These are phyloP conservation scores for Sarcodon sp. DNA, from an alignment of 768 basidiomycete genomes.

Conservation along the genomic window DNA sequence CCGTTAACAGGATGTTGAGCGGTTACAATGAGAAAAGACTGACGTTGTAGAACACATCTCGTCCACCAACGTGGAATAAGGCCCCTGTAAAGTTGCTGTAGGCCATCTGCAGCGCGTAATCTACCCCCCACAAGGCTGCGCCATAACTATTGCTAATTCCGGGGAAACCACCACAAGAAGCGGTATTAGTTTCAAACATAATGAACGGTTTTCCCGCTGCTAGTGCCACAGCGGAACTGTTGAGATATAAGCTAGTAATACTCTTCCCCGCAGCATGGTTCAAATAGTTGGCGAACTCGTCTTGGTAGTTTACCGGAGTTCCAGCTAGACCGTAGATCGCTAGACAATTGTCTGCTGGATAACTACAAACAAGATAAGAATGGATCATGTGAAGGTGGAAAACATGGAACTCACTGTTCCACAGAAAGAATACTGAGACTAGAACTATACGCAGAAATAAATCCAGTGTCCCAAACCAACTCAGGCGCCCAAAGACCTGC, in stretches of 20 bases:
- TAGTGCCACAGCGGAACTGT: slow-evolving; percentile 28
- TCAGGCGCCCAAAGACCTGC: slow-evolving; percentile 45
- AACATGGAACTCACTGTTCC: slow-evolving; percentile 29
- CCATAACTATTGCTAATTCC: slow-evolving; percentile 47
- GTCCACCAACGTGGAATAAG: slow-evolving; percentile 44
- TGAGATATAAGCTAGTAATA: slow-evolving; percentile 40
- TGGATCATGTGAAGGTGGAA: not conserved
- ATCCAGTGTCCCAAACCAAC: slow-evolving; percentile 38
- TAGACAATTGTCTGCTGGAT: slow-evolving; percentile 51
- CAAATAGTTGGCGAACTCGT: slow-evolving; percentile 39
- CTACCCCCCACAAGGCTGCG: slow-evolving; percentile 39
- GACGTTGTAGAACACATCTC: slow-evolving; percentile 55
- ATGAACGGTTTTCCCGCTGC: slow-evolving; percentile 27
- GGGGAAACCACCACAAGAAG: slow-evolving; percentile 33
- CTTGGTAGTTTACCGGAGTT: slow-evolving; percentile 25
- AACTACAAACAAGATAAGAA: slow-evolving; percentile 20
- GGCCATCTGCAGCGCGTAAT: slow-evolving; percentile 41
- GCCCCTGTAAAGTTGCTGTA: slow-evolving; percentile 30
- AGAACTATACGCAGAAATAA: slow-evolving; percentile 27
- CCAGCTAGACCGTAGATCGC: slow-evolving; percentile 31
- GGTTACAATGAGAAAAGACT: slow-evolving; percentile 14
- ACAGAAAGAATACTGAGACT: slow-evolving; percentile 34
- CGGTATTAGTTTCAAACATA: slow-evolving; percentile 49
- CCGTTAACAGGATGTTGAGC: slow-evolving; percentile 11
- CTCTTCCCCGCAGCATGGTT: slow-evolving; percentile 39